Conservation (phyloP, 306 rosid genomes). For the Dryas drummondii region DNA sequence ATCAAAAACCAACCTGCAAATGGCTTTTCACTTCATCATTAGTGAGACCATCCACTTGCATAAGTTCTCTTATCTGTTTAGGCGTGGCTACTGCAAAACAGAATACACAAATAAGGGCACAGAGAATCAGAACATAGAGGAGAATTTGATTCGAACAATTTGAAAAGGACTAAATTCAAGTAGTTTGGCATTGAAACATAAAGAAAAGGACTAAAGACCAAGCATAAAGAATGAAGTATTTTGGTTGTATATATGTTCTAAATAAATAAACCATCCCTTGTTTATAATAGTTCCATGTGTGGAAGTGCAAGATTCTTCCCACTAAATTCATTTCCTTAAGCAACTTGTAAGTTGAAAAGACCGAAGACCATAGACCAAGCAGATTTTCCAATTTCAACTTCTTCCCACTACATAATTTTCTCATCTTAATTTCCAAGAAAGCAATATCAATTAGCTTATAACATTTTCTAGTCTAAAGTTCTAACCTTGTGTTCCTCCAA, state of each 20-base stretch:
- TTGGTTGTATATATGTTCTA: neutral
- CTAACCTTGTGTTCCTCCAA: constrained; percentile 87
- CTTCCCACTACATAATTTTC: neutral
- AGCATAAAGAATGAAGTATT: neutral
- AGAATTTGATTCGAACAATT: neutral
- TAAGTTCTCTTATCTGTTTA: constrained; percentile 86
- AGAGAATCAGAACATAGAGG: neutral
- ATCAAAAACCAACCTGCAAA: constrained; percentile 55
- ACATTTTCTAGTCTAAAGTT: neutral
- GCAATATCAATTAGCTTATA: neutral
- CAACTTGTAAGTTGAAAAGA: neutral
- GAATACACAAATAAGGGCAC: constrained; percentile 6
- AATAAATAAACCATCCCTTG: no score
- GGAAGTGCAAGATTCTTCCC: constrained; percentile 7
- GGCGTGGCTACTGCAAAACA: constrained; percentile 80
- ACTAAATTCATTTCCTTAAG: neutral
- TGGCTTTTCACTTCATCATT: constrained; percentile 98
- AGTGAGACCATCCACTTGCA: constrained; percentile 83
- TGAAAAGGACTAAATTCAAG: neutral
- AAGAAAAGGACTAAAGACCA: neutral
- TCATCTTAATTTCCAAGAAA: neutral
- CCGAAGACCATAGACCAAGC: constrained; percentile 7
- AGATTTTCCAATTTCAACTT: neutral
- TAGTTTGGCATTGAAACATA: neutral
- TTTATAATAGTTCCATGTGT: neutral